Conservation (phyloP, 352 stramenopile species). For the Phytophthora cryptogea region DNA sequence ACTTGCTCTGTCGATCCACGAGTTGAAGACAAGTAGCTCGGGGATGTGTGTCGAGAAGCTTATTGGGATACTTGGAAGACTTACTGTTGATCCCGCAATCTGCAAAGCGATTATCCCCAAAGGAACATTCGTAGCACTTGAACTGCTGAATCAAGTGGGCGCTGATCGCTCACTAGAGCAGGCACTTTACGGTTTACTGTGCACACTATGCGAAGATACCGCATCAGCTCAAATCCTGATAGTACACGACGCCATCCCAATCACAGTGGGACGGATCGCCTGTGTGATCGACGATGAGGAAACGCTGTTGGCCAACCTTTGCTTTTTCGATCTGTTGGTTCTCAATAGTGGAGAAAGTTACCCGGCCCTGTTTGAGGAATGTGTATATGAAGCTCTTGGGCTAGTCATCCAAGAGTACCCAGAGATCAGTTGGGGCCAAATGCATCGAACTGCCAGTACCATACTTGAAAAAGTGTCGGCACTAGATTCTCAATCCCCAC, state of each 20-base stretch:
- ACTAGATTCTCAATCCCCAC: slow-evolving; percentile 20
- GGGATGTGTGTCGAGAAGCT: slow-evolving; percentile 49
- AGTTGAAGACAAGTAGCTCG: not conserved
- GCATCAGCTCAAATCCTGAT: slow-evolving; percentile 39
- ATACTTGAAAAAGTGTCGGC: slow-evolving; percentile 34
- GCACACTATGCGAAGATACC: slow-evolving; percentile 38
- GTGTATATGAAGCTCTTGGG: slow-evolving; percentile 26
- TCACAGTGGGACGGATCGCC: slow-evolving; percentile 35
- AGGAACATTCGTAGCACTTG: slow-evolving; percentile 34
- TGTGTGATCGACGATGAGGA: slow-evolving; percentile 36
- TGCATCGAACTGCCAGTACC: slow-evolving; percentile 30
- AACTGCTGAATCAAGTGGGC: slow-evolving; percentile 29
- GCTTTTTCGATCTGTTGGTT: slow-evolving; percentile 36
- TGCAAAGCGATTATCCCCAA: slow-evolving; percentile 25
- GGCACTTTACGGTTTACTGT: slow-evolving; percentile 37
- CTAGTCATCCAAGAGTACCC: slow-evolving; percentile 27
- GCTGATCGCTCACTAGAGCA: slow-evolving; percentile 33
- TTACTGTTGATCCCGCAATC: slow-evolving; percentile 32
- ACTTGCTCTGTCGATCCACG: slow-evolving; percentile 36
- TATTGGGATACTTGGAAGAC: slow-evolving; percentile 42
- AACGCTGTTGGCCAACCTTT: slow-evolving; percentile 33
- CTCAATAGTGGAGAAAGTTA: slow-evolving; percentile 26
- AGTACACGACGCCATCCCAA: slow-evolving; percentile 42
- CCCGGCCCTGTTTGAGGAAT: slow-evolving; percentile 25
- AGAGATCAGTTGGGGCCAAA: slow-evolving; percentile 13